Conservation (phyloP, 2,329 filamentous ascomycete genomes). For the Ustulina deusta region DNA sequence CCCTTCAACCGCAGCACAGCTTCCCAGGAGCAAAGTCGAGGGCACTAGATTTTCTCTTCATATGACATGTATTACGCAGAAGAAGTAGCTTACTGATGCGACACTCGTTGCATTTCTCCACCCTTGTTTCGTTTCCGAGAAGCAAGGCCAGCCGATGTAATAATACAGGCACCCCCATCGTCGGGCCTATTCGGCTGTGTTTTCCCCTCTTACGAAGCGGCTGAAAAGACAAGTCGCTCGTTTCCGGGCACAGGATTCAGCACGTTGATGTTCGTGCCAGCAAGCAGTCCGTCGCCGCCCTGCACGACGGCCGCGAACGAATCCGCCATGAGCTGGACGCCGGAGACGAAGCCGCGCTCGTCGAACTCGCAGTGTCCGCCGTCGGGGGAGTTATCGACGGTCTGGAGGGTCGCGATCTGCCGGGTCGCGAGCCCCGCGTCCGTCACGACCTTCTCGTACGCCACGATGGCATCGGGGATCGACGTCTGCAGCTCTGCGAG, state of each 20-base stretch:
- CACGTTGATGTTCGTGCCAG: slow-evolving; percentile 60
- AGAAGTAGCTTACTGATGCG: neutral
- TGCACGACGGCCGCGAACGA: slow-evolving; percentile 66
- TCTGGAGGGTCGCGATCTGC: slow-evolving; percentile 65
- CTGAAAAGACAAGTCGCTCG: slow-evolving; percentile 58
- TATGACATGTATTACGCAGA: neutral
- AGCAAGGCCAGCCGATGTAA: neutral
- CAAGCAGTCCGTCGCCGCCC: slow-evolving; percentile 62
- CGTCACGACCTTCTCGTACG: slow-evolving; percentile 63
- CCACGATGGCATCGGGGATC: slow-evolving; percentile 63
- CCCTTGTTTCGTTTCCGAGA: neutral
- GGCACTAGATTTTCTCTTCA: neutral
- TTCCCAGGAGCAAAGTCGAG: neutral
- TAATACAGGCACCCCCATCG: neutral
- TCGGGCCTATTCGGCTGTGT: neutral
- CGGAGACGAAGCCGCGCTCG: slow-evolving; percentile 63
- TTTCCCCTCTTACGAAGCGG: slow-evolving; percentile 29
- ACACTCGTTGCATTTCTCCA: neutral
- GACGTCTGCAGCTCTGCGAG: slow-evolving; percentile 60
- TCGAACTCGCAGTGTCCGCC: slow-evolving; percentile 72
- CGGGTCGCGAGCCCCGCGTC: slow-evolving; percentile 57
- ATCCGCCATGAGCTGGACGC: slow-evolving; percentile 67
- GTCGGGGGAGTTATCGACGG: slow-evolving; percentile 66
- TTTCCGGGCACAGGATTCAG: slow-evolving; percentile 62
- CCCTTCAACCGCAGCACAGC: neutral